These are phyloP conservation scores for Candida orba DNA, from an alignment of 805 yeast genomes.

Conservation along the genomic window DNA sequence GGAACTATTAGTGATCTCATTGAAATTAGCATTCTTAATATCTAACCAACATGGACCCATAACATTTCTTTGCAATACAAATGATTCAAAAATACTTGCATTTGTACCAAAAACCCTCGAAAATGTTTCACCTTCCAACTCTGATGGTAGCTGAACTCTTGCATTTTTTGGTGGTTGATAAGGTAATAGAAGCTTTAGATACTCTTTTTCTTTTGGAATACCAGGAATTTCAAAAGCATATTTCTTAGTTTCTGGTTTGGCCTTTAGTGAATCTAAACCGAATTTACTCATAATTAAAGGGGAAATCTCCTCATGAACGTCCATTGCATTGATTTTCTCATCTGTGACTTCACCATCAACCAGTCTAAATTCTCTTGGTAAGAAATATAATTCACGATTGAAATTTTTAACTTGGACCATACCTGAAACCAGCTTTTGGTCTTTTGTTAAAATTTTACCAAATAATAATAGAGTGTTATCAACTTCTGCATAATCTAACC, in stretches of 20 bases:
- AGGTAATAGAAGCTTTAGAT: constrained; percentile 73
- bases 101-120: constrained; percentile 73
- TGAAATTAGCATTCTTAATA: constrained; percentile 55
- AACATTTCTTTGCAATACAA: constrained; percentile 71
- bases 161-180: constrained; percentile 53
- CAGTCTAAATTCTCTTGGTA: constrained; percentile 55
- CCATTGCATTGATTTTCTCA: constrained; percentile 43
- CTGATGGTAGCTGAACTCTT: constrained; percentile 46
- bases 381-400: constrained; percentile 63
- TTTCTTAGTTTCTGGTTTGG: constrained; percentile 66
- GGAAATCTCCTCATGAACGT: constrained; percentile 71
- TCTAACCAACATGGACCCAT: constrained; percentile 99
- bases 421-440: constrained; percentile 58
- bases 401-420: constrained; percentile 70
- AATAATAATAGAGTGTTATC: constrained; percentile 62
- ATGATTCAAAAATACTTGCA: constrained; percentile 72
- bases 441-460: constrained; percentile 66
- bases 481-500: constrained; percentile 85
- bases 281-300: constrained; percentile 56
- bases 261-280: constrained; percentile 54
- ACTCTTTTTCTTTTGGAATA: constrained; percentile 73
- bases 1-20: constrained; percentile 52
- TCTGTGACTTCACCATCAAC: constrained; percentile 35
- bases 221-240: constrained; percentile 85
- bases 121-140: constrained; percentile 70